Evolutionary conservation across 2,329 filamentous ascomycete genomes (phyloP).

Genomic region (Apiospora malaysiana): DNA sequence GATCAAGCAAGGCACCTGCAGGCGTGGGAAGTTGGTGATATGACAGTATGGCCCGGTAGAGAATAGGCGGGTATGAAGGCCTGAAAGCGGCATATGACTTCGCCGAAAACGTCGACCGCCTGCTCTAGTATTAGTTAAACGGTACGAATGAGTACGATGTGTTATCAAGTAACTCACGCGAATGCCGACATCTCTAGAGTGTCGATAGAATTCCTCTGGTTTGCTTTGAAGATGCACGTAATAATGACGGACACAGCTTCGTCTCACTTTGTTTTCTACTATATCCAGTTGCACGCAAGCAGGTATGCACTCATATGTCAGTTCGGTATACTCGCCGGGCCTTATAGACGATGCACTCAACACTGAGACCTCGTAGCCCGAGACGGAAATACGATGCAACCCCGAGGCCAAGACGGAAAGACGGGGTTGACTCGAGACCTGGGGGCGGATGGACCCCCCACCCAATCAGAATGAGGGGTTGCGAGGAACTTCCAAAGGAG

Average conservation of each 20-base stretch:
- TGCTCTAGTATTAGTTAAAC: constrained; percentile 35
- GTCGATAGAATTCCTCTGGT: neutral
- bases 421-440: neutral
- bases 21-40: constrained; percentile 53
- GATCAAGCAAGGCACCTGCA: constrained; percentile 53
- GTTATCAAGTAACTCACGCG: constrained; percentile 29
- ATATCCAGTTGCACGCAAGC: neutral
- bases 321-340: neutral
- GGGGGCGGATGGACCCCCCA: neutral
- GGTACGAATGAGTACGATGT: neutral
- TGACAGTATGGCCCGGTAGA: constrained; percentile 59
- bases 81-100: constrained; percentile 65
- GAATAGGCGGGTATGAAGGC: constrained; percentile 60
- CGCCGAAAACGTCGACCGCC: constrained; percentile 61
- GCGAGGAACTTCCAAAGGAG: neutral
- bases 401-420: neutral
- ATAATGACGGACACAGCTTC: neutral
- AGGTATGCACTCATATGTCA: neutral
- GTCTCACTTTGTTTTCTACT: neutral
- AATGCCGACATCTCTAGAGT: constrained; percentile 33
- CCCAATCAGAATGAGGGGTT: neutral
- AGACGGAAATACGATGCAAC: constrained; percentile 4
- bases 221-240: neutral
- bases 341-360: neutral
- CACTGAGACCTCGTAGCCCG: constrained; percentile 9